These are phyloP conservation scores for Vinca minor DNA, from an alignment of 257 asterid species.

Conservation along the genomic window DNA sequence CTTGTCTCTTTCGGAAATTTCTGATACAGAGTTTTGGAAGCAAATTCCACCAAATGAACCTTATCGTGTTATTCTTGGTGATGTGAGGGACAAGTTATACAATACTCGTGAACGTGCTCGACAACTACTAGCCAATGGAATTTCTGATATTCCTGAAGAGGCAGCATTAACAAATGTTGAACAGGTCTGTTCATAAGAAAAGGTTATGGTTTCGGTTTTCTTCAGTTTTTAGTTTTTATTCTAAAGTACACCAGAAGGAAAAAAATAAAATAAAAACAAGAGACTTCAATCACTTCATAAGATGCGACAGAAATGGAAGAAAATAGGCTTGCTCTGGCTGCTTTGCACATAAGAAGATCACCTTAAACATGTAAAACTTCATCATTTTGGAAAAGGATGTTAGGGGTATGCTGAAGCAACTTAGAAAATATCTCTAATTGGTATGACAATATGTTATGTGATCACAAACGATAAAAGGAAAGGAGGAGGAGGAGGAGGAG, in stretches of 20 bases:
- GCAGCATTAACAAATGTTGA: conserved; percentile 57
- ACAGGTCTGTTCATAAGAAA: conserved; percentile 41
- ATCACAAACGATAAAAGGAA: too few relatives aligned
- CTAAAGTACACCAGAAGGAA: neutral
- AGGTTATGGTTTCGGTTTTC: conserved; percentile 1
- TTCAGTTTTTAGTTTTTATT: neutral
- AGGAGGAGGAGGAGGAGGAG: too few relatives aligned
- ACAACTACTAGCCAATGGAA: conserved; percentile 58
- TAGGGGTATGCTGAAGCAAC: too few relatives aligned
- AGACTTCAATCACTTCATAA: neutral
- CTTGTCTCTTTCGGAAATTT: conserved; percentile 1
- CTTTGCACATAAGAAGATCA: too few relatives aligned
- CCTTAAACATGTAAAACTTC: too few relatives aligned
- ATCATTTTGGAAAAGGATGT: too few relatives aligned
- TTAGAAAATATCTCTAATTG: too few relatives aligned
- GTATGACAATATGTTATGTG: too few relatives aligned
- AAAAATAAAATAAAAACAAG: too few relatives aligned
- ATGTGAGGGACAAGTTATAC: conserved; percentile 87
- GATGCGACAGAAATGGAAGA: neutral
- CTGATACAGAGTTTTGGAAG: conserved; percentile 83
- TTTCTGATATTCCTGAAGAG: conserved; percentile 65
- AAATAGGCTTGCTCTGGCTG: too few relatives aligned
- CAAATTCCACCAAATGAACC: conserved; percentile 82
- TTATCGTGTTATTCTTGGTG: conserved; percentile 86
- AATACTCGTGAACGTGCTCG: conserved; percentile 92